Base-by-base conservation (phyloP, 352 stramenopile species). In the Discostella stelligera region DNA sequence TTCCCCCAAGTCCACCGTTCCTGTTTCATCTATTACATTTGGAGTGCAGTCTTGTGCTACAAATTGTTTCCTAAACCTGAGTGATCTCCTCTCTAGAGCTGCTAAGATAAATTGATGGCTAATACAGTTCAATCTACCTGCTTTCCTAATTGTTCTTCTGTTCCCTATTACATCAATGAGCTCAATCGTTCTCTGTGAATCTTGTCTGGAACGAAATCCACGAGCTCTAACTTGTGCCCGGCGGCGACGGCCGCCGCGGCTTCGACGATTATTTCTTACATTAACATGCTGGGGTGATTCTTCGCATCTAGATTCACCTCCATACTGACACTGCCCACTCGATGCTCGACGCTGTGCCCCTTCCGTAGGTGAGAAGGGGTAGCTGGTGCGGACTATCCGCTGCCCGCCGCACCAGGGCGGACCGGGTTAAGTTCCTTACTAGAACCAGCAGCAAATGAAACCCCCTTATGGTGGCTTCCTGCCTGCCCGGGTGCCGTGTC, bases 361-460 rank as follows among this genome's bases (percentile, higher is more conserved):
- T 55, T 23, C 48, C 14, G 14, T 55, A 14, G 48, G 21, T 55
- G 16, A 18, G 16, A 32, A 32, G 27, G 27, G 27, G 27, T 32
- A 32, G 27, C 27, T 32, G 27, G 27, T 32, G 27, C 27, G 48
- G 48, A 55, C 48, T 55, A 55, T 55, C 48, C 48, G 48, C 48
- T 23, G 18, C 48, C 14, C 14, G 48, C 14, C 48, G 48, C 48
- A 55, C 5, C 27, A 32, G 27, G 2, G 27, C 27, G 27, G 5
- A 2, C 27, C 5, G 52, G 21, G 18, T 27, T 27, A 16, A 13
- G 52, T 39, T 14, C 21, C 16, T 30, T 14, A 11, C 0, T 6
- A 9, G 20, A 27, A 59, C 21, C 52, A 55, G 8, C 18, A 39
- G 30, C 52, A 9, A 11, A 41, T 16, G 16, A 16, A 27, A 16